Evolutionary conservation across 441 rosid species (phyloP), one percentile per base, ranked within the genome.

Genomic region (Iberis amara): DNA sequence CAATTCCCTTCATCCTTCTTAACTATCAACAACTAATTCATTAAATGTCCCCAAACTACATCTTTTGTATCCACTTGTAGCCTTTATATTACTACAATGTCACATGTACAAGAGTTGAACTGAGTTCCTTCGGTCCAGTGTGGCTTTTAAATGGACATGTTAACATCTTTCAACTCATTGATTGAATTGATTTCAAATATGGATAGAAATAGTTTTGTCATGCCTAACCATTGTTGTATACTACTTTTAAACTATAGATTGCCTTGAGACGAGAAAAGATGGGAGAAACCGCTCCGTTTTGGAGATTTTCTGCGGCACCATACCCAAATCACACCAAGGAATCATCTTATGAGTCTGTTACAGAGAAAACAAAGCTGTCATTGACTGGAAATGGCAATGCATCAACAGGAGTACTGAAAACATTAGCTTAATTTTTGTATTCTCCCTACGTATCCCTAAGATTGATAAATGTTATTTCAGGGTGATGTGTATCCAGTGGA

Each of bases 401-500:
- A 55, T 67, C 80, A 47, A 54, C 73, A 6, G 73, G 75, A 85
- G 94, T 85, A 76, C 55, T 30, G 8, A n/a, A 35, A 36, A n/a
- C n/a, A n/a, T n/a, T n/a, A n/a, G n/a, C n/a, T n/a, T n/a, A n/a
- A n/a, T n/a, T n/a, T n/a, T n/a, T n/a, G 7, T n/a, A 18, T 4
- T 8, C 27, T 49, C 30, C 41, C 37, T 43, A 10, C 59, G 13
- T 57, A 55, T 59, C 31, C 33, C 37, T 47, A 11, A 10, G 32
- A 2, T 48, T 52, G 15, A 28, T 35, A 52, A 65, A 24, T 11
- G 37, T 52, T 15, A 7, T 40, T 47, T 47, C 48, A 83, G 90
- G 86, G 86, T 41, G 90, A 80, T 48, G 86, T 83, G 36, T 83
- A 83, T 75, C 90, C 90, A 8, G 83, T 83, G 67, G 90, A 80